Base-by-base conservation (phyloP, 192 early-diverging fungal species). In the Rhizophlyctis rosea region DNA sequence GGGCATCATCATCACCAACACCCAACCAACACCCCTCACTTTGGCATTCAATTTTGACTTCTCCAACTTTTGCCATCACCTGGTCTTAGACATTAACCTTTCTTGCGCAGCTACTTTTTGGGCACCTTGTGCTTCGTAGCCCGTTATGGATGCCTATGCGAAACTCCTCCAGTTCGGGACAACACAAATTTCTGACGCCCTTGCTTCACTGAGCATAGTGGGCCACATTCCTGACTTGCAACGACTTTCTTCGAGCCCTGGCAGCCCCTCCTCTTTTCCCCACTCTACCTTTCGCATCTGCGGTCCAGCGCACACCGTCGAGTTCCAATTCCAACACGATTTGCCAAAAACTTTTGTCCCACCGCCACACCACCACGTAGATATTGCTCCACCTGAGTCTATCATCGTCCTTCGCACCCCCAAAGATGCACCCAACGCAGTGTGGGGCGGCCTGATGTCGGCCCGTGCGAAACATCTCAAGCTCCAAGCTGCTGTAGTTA, bases 391-490 rank as follows among this genome's bases (percentile, higher is more conserved):
- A 4, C 14, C n/a, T 0, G 71, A 65, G 34, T 49, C 64, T 16
- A 69, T 84, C 7, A 50, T 84, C 23, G 76, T 84, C 16, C 57
- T 84, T 32, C 61, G 62, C 7, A 65, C 72, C 4, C 74, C 70
- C 23, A 2, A 31, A 9, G 47, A n/a, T 4, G 47, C 50, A 14
- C 72, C 75, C 13, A 81, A 81, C 60, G 81, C 79, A 5, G 72
- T 79, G 39, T 79, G 64, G 57, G 81, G 81, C n/a, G 81, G 81
- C 2, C 69, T 84, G 23, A 67, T 81, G 67, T 62, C 70, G 2
- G 62, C 74, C 1, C 69, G 78, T 14, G 78, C 78, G 0, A 62
- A 59, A 7, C 51, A 30, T 1, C 28, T 75, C 11, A 69, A 69
- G n/a, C 65, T 59, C 23, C 57, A 31, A 13, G 81, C 72, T 3